Evolutionary conservation across 768 basidiomycete genomes (phyloP).

Genomic region (Collybia mongolica): DNA sequence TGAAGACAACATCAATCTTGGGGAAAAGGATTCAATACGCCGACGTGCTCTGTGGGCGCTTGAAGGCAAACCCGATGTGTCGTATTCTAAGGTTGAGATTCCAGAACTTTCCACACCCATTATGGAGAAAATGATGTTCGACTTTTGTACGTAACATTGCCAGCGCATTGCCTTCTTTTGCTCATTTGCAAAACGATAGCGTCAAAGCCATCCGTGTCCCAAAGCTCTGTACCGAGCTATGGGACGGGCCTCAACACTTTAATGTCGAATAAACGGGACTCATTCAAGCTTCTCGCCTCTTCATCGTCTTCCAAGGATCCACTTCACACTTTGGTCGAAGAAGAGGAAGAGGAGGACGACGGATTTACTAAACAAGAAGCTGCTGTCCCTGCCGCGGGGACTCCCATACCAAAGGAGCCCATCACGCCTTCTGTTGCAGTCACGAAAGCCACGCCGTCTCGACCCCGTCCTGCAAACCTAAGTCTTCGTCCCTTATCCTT

Average conservation of each 20-base stretch:
- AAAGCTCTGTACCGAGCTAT: slow-evolving; percentile 43
- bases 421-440: slow-evolving; percentile 27
- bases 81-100: slow-evolving; percentile 79
- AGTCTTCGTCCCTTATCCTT: slow-evolving; percentile 74
- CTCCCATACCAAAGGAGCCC: slow-evolving; percentile 19
- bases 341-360: slow-evolving; percentile 82
- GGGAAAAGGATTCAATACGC: slow-evolving; percentile 77
- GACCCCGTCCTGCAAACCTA: slow-evolving; percentile 64
- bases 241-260: slow-evolving; percentile 37
- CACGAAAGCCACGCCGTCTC: slow-evolving; percentile 37
- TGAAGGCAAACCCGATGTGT: slow-evolving; percentile 76
- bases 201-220: slow-evolving; percentile 58
- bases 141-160: slow-evolving; percentile 55
- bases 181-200: slow-evolving; percentile 34
- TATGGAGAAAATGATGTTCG: slow-evolving; percentile 54
- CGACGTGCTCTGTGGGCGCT: slow-evolving; percentile 83
- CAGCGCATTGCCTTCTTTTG: slow-evolving; percentile 10
- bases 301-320: slow-evolving; percentile 72
- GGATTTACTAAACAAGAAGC: slow-evolving; percentile 21
- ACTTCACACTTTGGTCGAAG: slow-evolving; percentile 77
- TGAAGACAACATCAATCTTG: slow-evolving; percentile 67
- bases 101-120: slow-evolving; percentile 70
- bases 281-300: slow-evolving; percentile 67
- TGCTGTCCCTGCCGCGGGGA: slow-evolving; percentile 20
- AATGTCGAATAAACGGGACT: slow-evolving; percentile 70